Evolutionary conservation across 2,329 filamentous ascomycete species (phyloP).

Genomic region (Fonsecaea erecta): DNA sequence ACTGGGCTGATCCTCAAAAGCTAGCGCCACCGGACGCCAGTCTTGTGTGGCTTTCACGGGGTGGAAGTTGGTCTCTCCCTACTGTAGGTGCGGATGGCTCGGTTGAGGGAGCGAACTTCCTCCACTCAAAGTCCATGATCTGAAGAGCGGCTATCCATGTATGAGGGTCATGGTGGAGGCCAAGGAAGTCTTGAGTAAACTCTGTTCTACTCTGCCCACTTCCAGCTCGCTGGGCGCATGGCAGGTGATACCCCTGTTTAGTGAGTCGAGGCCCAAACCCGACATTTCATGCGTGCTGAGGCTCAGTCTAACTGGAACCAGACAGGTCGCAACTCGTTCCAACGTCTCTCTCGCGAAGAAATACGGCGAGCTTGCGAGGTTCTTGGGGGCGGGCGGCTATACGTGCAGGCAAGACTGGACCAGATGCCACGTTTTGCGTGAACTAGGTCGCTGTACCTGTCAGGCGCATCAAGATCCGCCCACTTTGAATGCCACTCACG

Average conservation of each 20-base stretch:
- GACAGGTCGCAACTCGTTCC: not conserved
- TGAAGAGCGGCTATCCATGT: constrained; percentile 21
- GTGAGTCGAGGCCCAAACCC: constrained; percentile 9
- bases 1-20: constrained; percentile 13
- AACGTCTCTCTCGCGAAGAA: not conserved
- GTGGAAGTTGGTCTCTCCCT: not conserved
- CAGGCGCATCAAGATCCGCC: constrained; percentile 1
- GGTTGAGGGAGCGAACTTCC: constrained; percentile 1
- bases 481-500: constrained; percentile 23
- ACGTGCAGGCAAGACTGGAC: constrained; percentile 10
- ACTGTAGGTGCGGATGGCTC: not conserved
- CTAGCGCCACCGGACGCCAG: constrained; percentile 11
- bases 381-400: constrained; percentile 13
- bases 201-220: constrained; percentile 5
- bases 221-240: constrained; percentile 18
- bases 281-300: not conserved
- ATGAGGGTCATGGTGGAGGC: constrained; percentile 11
- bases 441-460: not conserved
- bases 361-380: not conserved
- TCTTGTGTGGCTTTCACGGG: not conserved
- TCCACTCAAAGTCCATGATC: constrained; percentile 9
- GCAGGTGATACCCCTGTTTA: constrained; percentile 16
- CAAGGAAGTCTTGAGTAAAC: constrained; percentile 1
- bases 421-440: not conserved
- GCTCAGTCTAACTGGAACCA: not conserved